A percentile compares a stretch with the other conserved stretches of the same genome.
These are phyloP conservation scores for Areca catechu DNA, from an alignment of 176 grass and related monocot species.

Conservation along the genomic window DNA sequence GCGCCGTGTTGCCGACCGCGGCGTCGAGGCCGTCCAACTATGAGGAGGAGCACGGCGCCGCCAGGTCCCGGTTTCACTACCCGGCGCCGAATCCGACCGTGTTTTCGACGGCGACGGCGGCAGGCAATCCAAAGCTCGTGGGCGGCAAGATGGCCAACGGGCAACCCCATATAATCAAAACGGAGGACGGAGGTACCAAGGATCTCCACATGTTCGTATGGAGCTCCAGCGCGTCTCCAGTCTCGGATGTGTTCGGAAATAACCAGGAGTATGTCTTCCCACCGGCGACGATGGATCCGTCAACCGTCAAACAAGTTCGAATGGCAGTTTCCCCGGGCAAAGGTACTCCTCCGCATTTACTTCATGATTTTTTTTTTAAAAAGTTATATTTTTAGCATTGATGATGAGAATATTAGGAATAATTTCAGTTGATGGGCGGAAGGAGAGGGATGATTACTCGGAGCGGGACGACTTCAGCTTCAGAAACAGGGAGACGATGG, in stretches of 20 bases:
- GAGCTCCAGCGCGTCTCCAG: conserved; percentile 97
- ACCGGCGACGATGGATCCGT: conserved; percentile 23
- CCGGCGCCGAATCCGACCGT: conserved; percentile 75
- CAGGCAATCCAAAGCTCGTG: conserved; percentile 29
- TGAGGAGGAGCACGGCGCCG: conserved; percentile 55
- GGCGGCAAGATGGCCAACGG: conserved; percentile 42
- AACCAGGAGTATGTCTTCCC: conserved; percentile 44
- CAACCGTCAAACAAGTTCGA: conserved; percentile 59
- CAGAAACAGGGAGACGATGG: conserved; percentile 40
- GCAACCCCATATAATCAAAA: conserved; percentile 43
- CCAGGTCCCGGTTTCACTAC: conserved; percentile 50
- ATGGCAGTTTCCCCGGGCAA: conserved; percentile 72
- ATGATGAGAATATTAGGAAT: too few relatives aligned
- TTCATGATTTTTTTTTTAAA: conserved; percentile 2
- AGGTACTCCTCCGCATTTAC: conserved; percentile 23
- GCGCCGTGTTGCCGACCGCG: conserved; percentile 34
- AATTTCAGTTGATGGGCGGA: conserved; percentile 56
- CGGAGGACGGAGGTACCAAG: conserved; percentile 72
- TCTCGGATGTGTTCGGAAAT: conserved; percentile 90
- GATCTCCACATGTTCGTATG: conserved; percentile 99
- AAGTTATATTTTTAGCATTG: background rate
- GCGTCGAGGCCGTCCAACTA: conserved; percentile 86
- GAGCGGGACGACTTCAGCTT: conserved; percentile 92
- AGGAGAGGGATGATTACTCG: conserved; percentile 43
- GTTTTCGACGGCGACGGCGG: conserved; percentile 38